phyloP scores from a whole-genome alignment of 2,329 filamentous ascomycete genomes.

The Trichoderma aggressivum region DNA sequence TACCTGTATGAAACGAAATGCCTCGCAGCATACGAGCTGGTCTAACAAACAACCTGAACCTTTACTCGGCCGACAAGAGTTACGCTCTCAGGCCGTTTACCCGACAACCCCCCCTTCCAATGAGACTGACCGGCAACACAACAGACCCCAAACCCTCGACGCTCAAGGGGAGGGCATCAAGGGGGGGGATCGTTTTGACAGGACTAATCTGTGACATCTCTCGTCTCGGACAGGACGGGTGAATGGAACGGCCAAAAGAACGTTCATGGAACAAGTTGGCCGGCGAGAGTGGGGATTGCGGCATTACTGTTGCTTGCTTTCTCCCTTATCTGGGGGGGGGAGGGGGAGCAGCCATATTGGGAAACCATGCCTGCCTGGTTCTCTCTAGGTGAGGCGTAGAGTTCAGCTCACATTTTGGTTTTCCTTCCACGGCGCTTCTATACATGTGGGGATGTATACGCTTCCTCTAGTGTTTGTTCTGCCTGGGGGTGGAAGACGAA shows the following conservation, averaged over 20 bases:
- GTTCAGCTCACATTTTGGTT: slow-evolving; percentile 13
- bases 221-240: neutral
- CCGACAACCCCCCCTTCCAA: neutral
- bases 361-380: neutral
- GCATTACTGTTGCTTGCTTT: neutral
- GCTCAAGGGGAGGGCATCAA: neutral
- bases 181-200: neutral
- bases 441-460: slow-evolving; percentile 12
- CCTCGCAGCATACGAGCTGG: neutral
- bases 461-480: neutral
- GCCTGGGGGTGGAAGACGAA: neutral
- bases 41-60: no score
- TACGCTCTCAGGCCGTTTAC: slow-evolving; percentile 5
- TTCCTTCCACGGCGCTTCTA: slow-evolving; percentile 9
- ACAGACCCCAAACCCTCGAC: neutral
- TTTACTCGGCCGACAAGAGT: neutral
- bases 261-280: neutral
- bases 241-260: slow-evolving; percentile 10
- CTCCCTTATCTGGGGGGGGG: neutral
- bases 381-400: slow-evolving; percentile 14
- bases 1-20: neutral
- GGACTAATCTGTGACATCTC: slow-evolving; percentile 1
- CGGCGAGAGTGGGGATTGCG: neutral
- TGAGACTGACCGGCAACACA: neutral
- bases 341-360: neutral